Percentiles rank a stretch among this genome's conserved stretches.
Evolutionary conservation across 2,329 filamentous ascomycete genomes (phyloP).

Genomic region (Blastomyces percursus): DNA sequence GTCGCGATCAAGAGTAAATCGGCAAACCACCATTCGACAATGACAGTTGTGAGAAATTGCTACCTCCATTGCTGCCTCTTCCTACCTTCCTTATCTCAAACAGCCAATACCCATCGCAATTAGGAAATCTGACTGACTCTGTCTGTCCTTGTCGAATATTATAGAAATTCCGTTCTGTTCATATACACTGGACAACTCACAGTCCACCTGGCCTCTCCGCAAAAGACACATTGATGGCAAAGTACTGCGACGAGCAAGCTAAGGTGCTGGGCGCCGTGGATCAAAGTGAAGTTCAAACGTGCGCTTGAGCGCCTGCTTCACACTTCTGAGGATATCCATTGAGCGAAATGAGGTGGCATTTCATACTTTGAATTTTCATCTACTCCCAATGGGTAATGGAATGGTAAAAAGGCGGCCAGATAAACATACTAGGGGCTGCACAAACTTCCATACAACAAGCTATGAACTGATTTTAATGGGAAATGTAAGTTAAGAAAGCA

Average conservation of each 20-base stretch:
- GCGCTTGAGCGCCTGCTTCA: neutral
- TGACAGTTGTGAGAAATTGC: slow-evolving; percentile 7
- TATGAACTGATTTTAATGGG: neutral
- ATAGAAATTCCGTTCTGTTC: slow-evolving; percentile 8
- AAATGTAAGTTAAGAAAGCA: neutral
- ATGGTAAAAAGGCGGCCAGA: neutral
- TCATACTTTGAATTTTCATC: neutral
- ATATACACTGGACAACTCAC: slow-evolving; percentile 8
- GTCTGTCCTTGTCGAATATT: neutral
- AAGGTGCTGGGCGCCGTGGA: slow-evolving; percentile 6
- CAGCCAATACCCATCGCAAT: neutral
- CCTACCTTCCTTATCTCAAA: too few species aligned
- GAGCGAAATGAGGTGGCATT: neutral
- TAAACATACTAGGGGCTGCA: neutral
- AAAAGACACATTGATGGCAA: slow-evolving; percentile 6
- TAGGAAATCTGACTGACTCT: neutral
- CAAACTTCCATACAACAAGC: too few species aligned
- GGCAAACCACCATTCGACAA: slow-evolving; percentile 8
- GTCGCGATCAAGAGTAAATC: slow-evolving; percentile 26
- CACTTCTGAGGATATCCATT: slow-evolving; percentile 12
- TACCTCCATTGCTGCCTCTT: neutral
- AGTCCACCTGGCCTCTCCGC: slow-evolving; percentile 3
- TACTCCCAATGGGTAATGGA: neutral
- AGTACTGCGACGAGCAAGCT: slow-evolving; percentile 7
- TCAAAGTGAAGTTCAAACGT: slow-evolving; percentile 1